Conservation (phyloP, 139 green algal genomes). For the Chlamydomonas applanata region DNA sequence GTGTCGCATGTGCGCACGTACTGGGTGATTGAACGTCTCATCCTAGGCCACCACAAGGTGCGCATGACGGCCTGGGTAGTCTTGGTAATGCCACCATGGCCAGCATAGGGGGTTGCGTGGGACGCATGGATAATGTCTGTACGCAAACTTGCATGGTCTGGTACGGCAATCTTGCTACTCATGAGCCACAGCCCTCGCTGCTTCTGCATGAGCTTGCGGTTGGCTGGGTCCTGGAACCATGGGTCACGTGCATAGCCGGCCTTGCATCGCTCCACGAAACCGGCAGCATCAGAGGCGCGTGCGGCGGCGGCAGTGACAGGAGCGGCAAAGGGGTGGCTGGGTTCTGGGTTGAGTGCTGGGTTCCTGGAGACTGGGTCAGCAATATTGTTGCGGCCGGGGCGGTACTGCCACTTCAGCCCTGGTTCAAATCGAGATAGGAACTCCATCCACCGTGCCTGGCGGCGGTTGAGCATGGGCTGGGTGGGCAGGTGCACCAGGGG, state of each 20-base stretch:
- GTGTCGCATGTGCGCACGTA: background rate
- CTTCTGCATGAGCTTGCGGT: conserved; percentile 6
- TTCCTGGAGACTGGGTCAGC: background rate
- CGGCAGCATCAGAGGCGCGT: background rate
- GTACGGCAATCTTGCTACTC: background rate
- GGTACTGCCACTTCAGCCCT: no score
- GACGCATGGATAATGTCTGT: background rate
- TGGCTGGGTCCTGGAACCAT: background rate
- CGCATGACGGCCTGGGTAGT: background rate
- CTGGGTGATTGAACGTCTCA: background rate
- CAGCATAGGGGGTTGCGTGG: conserved; percentile 3
- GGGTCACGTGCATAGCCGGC: background rate
- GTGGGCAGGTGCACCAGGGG: conserved; percentile 30
- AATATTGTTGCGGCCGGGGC: background rate
- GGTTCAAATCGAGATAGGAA: conserved; percentile 9
- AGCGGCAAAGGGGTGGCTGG: background rate
- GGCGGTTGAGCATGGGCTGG: background rate
- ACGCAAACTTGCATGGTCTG: background rate
- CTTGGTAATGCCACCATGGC: background rate
- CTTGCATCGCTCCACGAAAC: background rate
- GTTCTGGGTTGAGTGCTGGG: background rate
- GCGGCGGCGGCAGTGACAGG: background rate
- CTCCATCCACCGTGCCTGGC: conserved; percentile 26
- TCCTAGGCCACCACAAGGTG: background rate
- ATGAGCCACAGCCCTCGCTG: background rate